Conservation (phyloP, 1,284 basidiomycete species). For the Coniferiporia weirii region DNA sequence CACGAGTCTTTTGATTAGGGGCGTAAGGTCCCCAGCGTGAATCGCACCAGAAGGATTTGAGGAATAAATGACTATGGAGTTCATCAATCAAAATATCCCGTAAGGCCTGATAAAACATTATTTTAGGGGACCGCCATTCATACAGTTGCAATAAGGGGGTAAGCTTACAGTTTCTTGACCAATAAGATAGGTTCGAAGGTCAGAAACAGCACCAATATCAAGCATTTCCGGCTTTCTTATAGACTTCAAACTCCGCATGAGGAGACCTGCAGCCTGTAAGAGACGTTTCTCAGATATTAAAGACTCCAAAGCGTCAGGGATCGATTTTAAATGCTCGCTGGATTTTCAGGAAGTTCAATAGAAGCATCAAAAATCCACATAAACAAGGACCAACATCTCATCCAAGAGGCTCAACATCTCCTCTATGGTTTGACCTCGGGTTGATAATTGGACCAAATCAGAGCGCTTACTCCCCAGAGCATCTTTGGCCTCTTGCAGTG, state of each 20-base stretch:
- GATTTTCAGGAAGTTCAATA: constrained; percentile 7
- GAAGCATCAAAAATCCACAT: constrained; percentile 9
- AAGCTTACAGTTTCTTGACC: constrained; percentile 79
- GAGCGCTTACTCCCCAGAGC: constrained; percentile 71
- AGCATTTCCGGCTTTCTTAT: constrained; percentile 91
- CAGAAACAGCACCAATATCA: constrained; percentile 90
- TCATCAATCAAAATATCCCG: constrained; percentile 94
- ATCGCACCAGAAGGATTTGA: constrained; percentile 96
- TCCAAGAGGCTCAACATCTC: constrained; percentile 90
- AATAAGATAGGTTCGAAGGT: constrained; percentile 81
- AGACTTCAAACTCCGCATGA: constrained; percentile 85
- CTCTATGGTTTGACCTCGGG: constrained; percentile 75
- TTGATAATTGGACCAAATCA: constrained; percentile 84
- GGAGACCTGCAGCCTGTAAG: constrained; percentile 82
- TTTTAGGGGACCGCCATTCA: background rate
- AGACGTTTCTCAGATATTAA: constrained; percentile 96
- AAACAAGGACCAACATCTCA: constrained; percentile 65
- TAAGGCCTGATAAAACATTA: constrained; percentile 51
- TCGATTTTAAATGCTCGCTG: constrained; percentile 86
- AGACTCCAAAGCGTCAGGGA: constrained; percentile 89
- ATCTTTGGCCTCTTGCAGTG: constrained; percentile 78
- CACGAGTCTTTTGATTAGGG: constrained; percentile 75
- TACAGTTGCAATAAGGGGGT: constrained; percentile 4
- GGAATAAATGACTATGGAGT: constrained; percentile 94
- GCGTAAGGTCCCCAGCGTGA: constrained; percentile 84